These are phyloP conservation scores for Yarrowia galli DNA, from an alignment of 1,139 yeast genomes.

Conservation along the genomic window DNA sequence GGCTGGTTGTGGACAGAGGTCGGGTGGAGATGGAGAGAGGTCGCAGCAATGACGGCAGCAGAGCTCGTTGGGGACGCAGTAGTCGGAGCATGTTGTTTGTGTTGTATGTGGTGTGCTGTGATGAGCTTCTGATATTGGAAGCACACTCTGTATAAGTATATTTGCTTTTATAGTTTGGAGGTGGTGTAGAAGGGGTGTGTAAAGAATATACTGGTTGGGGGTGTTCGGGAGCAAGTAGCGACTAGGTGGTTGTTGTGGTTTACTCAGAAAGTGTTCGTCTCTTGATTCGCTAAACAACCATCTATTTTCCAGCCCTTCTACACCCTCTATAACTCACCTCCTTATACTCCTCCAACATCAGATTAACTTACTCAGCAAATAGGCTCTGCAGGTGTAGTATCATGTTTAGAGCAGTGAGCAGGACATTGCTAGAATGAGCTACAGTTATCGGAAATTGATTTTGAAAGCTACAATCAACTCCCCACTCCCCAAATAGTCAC, in stretches of 20 bases:
- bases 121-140: slow-evolving; percentile 5
- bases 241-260: no score
- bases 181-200: not conserved
- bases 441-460: not conserved
- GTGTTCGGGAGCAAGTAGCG: not conserved
- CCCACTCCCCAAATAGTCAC: no score
- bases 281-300: no score
- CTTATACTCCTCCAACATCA: no score
- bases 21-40: not conserved
- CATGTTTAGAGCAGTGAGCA: no score
- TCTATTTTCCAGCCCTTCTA: no score
- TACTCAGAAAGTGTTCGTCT: no score
- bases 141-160: slow-evolving; percentile 2
- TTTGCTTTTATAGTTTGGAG: slow-evolving; percentile 31
- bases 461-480: not conserved
- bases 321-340: no score
- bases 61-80: slow-evolving; percentile 12
- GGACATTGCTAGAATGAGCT: no score
- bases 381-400: not conserved
- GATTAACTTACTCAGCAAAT: slow-evolving; percentile 5
- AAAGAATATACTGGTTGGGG: no score
- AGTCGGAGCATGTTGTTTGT: slow-evolving; percentile 34
- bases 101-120: not conserved
- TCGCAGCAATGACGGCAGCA: slow-evolving; percentile 18
- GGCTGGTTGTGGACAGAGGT: slow-evolving; percentile 12